Conservation (phyloP, 306 rosid species). For the Malus domestica region ASM211411v1 NC_041802.1:24569501-24570000, state of each 20-base stretch:
- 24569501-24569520: slow-evolving; percentile 82
- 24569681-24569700: slow-evolving; percentile 52
- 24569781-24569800: neutral
- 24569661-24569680: slow-evolving; percentile 99
- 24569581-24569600: slow-evolving; percentile 71
- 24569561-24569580: neutral
- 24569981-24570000: slow-evolving; percentile 82
- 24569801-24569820: slow-evolving; percentile 38
- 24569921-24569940: slow-evolving; percentile 8
- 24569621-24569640: slow-evolving; percentile 87
- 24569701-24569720: neutral
- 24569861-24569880: slow-evolving; percentile 72
- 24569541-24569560: slow-evolving; percentile 1
- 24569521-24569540: slow-evolving; percentile 22
- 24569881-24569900: slow-evolving; percentile 92
- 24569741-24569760: neutral
- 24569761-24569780: neutral
- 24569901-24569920: slow-evolving; percentile 20
- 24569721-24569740: slow-evolving; percentile 9
- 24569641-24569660: slow-evolving; percentile 96
- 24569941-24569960: neutral
- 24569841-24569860: slow-evolving; percentile 56
- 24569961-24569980: neutral
- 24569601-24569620: slow-evolving; percentile 89
- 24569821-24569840: slow-evolving; percentile 71